phyloP scores from a whole-genome alignment of 306 rosid genomes.

The Acacia acuminata region DNA sequence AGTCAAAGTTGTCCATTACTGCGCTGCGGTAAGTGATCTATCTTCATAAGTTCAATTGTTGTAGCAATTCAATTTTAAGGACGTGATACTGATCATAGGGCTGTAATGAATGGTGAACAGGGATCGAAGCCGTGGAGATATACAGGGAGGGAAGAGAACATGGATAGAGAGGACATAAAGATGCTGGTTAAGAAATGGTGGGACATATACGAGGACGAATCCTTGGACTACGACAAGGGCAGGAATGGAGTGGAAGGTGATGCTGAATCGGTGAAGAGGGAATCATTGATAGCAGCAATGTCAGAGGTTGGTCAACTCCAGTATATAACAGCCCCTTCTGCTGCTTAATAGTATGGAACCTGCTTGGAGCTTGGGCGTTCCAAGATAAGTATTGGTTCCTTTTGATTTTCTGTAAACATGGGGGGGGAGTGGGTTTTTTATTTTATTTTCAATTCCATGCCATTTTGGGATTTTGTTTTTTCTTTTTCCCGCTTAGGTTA shows the following conservation, averaged over 20 bases:
- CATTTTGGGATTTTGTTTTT: neutral
- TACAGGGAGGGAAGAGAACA: slow-evolving; percentile 73
- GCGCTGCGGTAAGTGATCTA: slow-evolving; percentile 53
- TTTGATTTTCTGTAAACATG: neutral
- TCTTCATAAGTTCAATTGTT: neutral
- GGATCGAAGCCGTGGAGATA: slow-evolving; percentile 96
- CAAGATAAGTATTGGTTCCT: neutral
- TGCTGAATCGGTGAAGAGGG: slow-evolving; percentile 31
- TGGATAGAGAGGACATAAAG: slow-evolving; percentile 82
- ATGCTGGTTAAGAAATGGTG: slow-evolving; percentile 76
- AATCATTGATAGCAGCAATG: slow-evolving; percentile 53
- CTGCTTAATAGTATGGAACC: slow-evolving; percentile 44
- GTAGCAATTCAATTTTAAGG: neutral
- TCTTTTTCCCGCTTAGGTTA: neutral
- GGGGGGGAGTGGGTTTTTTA: neutral
- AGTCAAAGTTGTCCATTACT: slow-evolving; percentile 75
- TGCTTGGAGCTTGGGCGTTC: neutral
- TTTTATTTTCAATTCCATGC: neutral
- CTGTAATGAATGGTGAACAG: slow-evolving; percentile 22
- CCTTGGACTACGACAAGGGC: slow-evolving; percentile 50
- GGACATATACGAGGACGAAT: slow-evolving; percentile 61
- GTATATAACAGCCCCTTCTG: slow-evolving; percentile 67
- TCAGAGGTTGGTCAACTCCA: slow-evolving; percentile 49
- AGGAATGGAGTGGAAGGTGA: neutral
- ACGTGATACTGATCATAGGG: neutral